Conservation (phyloP, 768 basidiomycete genomes). For the Candolleomyces aberdarensis region DNA sequence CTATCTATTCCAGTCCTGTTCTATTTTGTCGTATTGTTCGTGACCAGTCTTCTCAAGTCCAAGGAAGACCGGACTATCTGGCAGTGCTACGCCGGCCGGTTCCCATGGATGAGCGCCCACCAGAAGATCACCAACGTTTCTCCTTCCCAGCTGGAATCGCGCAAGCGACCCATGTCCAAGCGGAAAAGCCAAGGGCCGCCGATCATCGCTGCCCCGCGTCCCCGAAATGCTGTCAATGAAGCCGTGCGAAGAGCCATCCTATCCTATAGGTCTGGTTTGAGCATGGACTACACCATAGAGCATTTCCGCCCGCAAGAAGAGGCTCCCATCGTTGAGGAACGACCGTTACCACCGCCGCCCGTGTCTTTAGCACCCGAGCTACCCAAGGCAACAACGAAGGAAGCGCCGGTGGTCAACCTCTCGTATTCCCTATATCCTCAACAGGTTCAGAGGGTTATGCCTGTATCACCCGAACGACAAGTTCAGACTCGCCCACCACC, state of each 20-base stretch:
- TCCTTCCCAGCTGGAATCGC: constrained; percentile 20
- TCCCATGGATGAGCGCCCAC: constrained; percentile 29
- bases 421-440: constrained; percentile 31
- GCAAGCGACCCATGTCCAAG: constrained; percentile 1
- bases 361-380: not conserved
- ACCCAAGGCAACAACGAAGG: not conserved
- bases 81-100: constrained; percentile 46
- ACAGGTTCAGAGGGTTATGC: constrained; percentile 16
- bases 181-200: constrained; percentile 26
- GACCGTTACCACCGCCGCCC: not conserved
- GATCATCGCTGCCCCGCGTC: constrained; percentile 42
- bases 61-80: constrained; percentile 49
- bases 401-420: constrained; percentile 2
- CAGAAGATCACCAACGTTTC: constrained; percentile 31
- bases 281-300: constrained; percentile 47
- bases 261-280: constrained; percentile 37
- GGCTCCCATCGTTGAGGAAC: not conserved
- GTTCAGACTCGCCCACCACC: constrained; percentile 16
- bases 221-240: constrained; percentile 27
- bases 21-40: constrained; percentile 52
- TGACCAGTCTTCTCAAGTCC: constrained; percentile 37
- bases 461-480: constrained; percentile 16
- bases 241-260: constrained; percentile 29
- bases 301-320: constrained; percentile 32
- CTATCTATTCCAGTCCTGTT: constrained; percentile 41